Percentiles rank a stretch among this genome's conserved stretches.
Conservation (phyloP, 352 stramenopile species). For the Globisporangium carolinianum region DNA sequence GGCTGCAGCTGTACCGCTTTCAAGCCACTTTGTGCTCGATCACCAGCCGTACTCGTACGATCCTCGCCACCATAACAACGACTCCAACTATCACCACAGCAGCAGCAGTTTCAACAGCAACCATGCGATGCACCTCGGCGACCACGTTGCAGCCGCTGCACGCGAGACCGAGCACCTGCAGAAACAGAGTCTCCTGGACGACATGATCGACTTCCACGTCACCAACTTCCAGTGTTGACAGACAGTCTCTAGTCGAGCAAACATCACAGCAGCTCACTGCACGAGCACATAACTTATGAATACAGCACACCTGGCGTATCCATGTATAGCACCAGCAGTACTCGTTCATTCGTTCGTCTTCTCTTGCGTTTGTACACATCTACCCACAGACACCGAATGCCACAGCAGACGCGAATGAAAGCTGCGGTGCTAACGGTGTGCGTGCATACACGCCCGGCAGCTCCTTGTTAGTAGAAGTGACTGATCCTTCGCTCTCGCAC, state of each 20-base stretch:
- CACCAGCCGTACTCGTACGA: not conserved
- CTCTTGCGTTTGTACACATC: not conserved
- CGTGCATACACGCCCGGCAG: not conserved
- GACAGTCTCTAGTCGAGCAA: not conserved
- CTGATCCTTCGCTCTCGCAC: not conserved
- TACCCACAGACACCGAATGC: not conserved
- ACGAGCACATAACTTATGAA: not conserved
- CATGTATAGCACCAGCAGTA: too few relatives aligned
- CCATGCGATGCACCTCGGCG: not conserved
- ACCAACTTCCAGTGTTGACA: conserved; percentile 21
- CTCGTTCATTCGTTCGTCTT: too few relatives aligned
- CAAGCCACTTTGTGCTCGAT: not conserved
- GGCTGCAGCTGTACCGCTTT: not conserved
- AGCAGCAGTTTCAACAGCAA: not conserved
- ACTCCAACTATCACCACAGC: too few relatives aligned
- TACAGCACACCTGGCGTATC: not conserved
- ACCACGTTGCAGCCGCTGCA: not conserved
- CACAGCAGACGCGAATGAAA: not conserved
- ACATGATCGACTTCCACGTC: conserved; percentile 47
- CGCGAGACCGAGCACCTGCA: conserved; percentile 5
- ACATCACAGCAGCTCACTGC: too few relatives aligned
- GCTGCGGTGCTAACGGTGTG: not conserved
- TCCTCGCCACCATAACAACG: not conserved
- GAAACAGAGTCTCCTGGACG: conserved; percentile 27
- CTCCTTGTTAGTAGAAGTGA: not conserved